These are phyloP conservation scores for Linum trigynum DNA, from an alignment of 345 rosid species.

Conservation along the genomic window DNA sequence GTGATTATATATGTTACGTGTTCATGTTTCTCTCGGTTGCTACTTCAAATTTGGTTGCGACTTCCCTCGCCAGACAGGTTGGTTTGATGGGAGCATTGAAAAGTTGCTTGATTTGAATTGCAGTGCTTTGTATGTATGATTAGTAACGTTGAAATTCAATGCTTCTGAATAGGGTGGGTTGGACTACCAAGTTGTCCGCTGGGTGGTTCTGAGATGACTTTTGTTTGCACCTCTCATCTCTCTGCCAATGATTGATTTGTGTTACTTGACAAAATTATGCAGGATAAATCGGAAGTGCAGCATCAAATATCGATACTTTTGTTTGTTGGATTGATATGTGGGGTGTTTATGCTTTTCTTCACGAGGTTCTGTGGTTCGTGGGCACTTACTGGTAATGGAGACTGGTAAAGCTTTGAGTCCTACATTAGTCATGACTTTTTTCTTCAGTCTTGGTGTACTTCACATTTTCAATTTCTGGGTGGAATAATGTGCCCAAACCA, in stretches of 20 bases:
- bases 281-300: constrained; percentile 10
- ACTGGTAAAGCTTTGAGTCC: not conserved
- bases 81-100: not conserved
- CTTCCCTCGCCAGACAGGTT: constrained; percentile 43
- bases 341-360: constrained; percentile 2
- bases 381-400: constrained; percentile 7
- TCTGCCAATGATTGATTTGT: not conserved
- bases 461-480: not conserved
- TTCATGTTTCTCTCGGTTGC: constrained; percentile 59
- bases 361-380: constrained; percentile 7
- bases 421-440: not conserved
- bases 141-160: too few species aligned
- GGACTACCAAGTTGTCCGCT: too few species aligned
- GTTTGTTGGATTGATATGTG: constrained; percentile 6
- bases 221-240: not conserved
- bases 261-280: not conserved
- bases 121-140: too few species aligned
- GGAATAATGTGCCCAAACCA: not conserved
- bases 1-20: constrained; percentile 40
- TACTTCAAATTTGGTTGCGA: constrained; percentile 52
- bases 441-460: not conserved
- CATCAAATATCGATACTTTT: constrained; percentile 5
- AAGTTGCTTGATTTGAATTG: too few species aligned
- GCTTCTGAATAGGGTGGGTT: too few species aligned
- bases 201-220: not conserved